phyloP scores from a whole-genome alignment of 306 rosid genomes.

The Quercus berberidifolia region DNA sequence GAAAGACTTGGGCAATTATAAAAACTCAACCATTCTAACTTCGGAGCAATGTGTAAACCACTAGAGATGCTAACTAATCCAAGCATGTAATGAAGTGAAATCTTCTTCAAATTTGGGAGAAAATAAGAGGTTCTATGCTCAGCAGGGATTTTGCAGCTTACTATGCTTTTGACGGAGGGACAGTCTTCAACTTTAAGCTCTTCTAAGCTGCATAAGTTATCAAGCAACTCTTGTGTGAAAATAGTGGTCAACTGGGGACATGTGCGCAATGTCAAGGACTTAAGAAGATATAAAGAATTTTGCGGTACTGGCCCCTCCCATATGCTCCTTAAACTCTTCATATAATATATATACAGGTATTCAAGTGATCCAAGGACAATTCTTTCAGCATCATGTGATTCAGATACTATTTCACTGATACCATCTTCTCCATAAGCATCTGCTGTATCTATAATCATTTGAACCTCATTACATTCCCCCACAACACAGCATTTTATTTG shows the following conservation, averaged over 20 bases:
- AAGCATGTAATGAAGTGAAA: constrained; percentile 7
- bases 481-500: not conserved
- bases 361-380: not conserved
- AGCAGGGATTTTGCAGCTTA: not conserved
- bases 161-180: constrained; percentile 10
- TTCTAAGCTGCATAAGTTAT: not conserved
- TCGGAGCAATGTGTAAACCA: not conserved
- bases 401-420: too few species aligned
- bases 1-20: constrained; percentile 20
- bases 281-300: not conserved
- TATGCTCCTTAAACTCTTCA: constrained; percentile 28
- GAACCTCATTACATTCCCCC: constrained; percentile 30
- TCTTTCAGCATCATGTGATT: too few species aligned
- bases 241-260: constrained; percentile 24
- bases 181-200: constrained; percentile 20
- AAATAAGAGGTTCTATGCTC: not conserved
- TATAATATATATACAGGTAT: constrained; percentile 13
- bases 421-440: too few species aligned
- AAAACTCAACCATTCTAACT: not conserved
- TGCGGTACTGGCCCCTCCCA: not conserved
- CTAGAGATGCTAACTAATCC: constrained; percentile 7
- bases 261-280: constrained; percentile 15
- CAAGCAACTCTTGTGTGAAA: not conserved
- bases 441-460: not conserved
- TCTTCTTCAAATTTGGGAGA: constrained; percentile 8